Base-by-base conservation (phyloP, 768 basidiomycete genomes). In the Leccinum olivaceopallidum region DNA sequence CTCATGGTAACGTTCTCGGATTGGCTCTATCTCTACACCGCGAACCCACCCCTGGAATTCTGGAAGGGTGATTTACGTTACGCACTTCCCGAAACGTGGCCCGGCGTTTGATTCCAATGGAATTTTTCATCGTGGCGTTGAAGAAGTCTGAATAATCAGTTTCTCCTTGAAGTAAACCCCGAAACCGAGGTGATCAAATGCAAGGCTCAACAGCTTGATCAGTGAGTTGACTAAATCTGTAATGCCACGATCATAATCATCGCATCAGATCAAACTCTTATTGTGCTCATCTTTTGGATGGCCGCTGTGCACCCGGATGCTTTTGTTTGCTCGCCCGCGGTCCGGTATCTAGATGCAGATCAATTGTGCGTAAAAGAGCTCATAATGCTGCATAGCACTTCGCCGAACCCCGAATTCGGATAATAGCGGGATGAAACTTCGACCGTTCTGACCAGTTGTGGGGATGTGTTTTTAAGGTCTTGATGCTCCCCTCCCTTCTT, bases 81-180 rank as follows among this genome's bases (percentile, higher is more conserved):
- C 4, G 22, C 22, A 10, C 55, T 47, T 14, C 28, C 30, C 10
- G 8, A 57, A 63, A 49, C 14, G 26, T 22, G 47, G 34, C 32
- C 20, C 36, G 60, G 53, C 55, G 9, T 32, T 47, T 67, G 66
- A 69, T 60, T 39, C 12, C 39, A 51, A 62, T 50, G 63, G 59
- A 69, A 54, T 47, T 6, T 48, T 12, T 53, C 16, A 24, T 59
- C 20, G 32, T 12, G 50, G 53, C 57, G 57, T 49, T 47, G 55
- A 13, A 54, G 14, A 52, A 39, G 22, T 34, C 53, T 26, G 42
- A 53, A 4, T 22, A 49, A 4, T 18, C 50, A 14, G 16, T 12
- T 34, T 12, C 30, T 53, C 16, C 39, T 28, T 42, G n/a, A 18
- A 37, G 26, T 10, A 39, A 32, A n/a, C 13, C 10, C 53, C 14